Evolutionary conservation across 306 rosid genomes (phyloP).

Genomic region (Sesbania bispinosa): DNA sequence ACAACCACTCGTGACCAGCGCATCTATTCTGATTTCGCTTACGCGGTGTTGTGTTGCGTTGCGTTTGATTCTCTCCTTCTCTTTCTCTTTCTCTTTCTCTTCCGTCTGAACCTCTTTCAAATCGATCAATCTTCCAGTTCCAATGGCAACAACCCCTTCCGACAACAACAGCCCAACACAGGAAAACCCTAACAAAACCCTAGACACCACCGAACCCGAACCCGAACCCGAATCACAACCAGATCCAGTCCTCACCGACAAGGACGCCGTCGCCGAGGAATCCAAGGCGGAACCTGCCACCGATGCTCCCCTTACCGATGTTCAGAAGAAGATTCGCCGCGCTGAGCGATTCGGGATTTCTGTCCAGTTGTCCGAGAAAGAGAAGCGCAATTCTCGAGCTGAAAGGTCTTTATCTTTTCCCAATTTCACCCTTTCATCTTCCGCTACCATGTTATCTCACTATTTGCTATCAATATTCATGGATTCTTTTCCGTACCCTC

Average conservation of each 20-base stretch:
- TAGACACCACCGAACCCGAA: slow-evolving; percentile 11
- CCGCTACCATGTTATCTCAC: too few species aligned
- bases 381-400: slow-evolving; percentile 87
- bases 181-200: slow-evolving; percentile 63
- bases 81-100: neutral
- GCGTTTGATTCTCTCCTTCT: neutral
- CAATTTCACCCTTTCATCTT: too few species aligned
- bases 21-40: neutral
- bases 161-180: slow-evolving; percentile 28
- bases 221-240: neutral
- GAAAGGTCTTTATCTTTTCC: slow-evolving; percentile 70
- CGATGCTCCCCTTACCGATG: slow-evolving; percentile 40
- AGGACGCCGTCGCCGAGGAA: too few species aligned
- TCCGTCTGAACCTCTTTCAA: too few species aligned
- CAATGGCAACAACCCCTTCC: slow-evolving; percentile 51
- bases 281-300: slow-evolving; percentile 27
- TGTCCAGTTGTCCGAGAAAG: slow-evolving; percentile 65
- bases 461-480: too few species aligned
- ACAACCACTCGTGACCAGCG: neutral
- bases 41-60: too few species aligned
- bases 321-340: slow-evolving; percentile 77
- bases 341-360: slow-evolving; percentile 94
- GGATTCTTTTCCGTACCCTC: too few species aligned
- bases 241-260: slow-evolving; percentile 25
- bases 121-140: too few species aligned